Base-by-base conservation (phyloP, 495 filamentous ascomycete species). In the Aspergillus cristatus region DNA sequence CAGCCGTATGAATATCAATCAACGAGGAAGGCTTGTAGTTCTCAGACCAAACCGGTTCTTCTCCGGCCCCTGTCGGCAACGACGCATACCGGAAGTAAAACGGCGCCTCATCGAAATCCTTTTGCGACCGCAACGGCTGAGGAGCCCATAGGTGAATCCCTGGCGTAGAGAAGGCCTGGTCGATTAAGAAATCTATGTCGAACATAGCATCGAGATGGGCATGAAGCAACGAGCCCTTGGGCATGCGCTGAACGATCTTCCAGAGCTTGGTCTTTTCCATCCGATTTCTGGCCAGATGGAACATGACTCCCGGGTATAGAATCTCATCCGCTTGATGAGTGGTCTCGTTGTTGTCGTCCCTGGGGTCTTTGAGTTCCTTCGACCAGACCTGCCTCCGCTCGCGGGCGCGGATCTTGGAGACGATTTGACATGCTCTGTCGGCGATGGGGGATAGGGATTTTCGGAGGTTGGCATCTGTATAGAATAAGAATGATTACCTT, bases 151-250 rank as follows among this genome's bases (percentile, higher is more conserved):
- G 72, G 53, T 81, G 75, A 45, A 97, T 82, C 0, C 89, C 87
- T 0, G 76, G 71, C 0, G 82, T 90, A 3, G 68, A 65, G 22
- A 96, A 67, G 2, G 81, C 75, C 42, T 80, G 67, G 11, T 77
- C 70, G 28, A 94, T 65, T 3, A 94, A 58, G 58, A 76, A 90
- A 42, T 85, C 81, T 32, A 85, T 71, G 50, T 95, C 85, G 34
- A 91, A 82, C 80, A 94, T 90, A 42, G 86, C 85, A 53, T 91
- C 82, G 37, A 91, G 58, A 60, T 96, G 86, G 6, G 86, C 83
- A 61, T 96, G 89, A 37, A 97, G 59, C 7, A 97, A 70, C 3
- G 83, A 78, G 3, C 91, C 91, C 54, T 98, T 97, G 14, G 91
- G 91, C 83, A 98, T 84, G 30, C 63, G 71, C 34, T 79, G 70